Conservation (phyloP, 2,329 filamentous ascomycete species). For the Arthrobotrys megalospora region DNA sequence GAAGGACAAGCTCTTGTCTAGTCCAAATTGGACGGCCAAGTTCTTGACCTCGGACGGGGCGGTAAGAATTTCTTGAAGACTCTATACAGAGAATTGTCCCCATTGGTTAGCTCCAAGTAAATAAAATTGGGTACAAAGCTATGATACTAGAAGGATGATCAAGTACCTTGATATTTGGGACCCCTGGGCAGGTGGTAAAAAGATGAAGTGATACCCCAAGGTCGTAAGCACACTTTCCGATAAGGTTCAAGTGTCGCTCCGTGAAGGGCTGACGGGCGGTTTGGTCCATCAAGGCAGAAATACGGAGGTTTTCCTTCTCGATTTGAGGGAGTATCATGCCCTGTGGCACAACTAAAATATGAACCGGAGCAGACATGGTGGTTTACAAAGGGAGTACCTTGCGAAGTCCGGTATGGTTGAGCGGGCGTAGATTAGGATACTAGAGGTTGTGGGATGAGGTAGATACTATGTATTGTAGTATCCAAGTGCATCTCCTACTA, state of each 20-base stretch:
- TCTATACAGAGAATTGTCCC: not conserved
- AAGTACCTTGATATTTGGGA: conserved; percentile 2
- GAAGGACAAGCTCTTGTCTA: not conserved
- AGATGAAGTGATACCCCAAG: conserved; percentile 27
- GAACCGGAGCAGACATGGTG: not conserved
- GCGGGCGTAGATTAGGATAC: no score
- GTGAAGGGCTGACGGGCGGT: conserved; percentile 22
- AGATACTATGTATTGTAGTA: no score
- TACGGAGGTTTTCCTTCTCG: conserved; percentile 24
- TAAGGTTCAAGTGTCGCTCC: conserved; percentile 26
- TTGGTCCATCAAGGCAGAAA: conserved; percentile 43
- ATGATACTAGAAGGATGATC: not conserved
- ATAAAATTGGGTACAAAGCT: not conserved
- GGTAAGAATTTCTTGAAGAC: conserved; percentile 15
- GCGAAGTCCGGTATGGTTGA: no score
- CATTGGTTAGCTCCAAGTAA: not conserved
- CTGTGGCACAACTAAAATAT: conserved; percentile 10
- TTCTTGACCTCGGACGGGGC: not conserved
- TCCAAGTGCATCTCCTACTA: no score
- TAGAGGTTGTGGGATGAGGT: no score
- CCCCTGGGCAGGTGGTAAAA: not conserved
- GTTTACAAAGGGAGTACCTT: no score
- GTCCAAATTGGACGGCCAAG: conserved; percentile 3
- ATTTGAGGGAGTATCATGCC: conserved; percentile 27
- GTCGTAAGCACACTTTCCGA: conserved; percentile 36